Percentiles rank a stretch among this genome's conserved stretches.
These are phyloP conservation scores for Peterozyma toletana DNA, from an alignment of 805 yeast species.

Conservation along the genomic window DNA sequence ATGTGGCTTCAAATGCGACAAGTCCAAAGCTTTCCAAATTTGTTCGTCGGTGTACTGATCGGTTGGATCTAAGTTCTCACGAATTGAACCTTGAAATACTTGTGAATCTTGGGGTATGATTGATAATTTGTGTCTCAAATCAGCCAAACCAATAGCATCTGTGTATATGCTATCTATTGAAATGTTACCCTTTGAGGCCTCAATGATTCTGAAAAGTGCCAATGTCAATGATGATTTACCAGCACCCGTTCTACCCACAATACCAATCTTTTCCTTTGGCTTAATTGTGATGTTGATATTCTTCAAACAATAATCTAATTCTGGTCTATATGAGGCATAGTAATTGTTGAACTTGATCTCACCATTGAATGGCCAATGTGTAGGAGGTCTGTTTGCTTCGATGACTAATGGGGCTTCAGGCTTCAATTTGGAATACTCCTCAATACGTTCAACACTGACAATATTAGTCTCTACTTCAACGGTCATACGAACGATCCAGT, in stretches of 20 bases:
- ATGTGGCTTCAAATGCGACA: constrained; percentile 62
- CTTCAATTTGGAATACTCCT: constrained; percentile 63
- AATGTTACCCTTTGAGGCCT: constrained; percentile 56
- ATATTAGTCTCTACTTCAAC: constrained; percentile 91
- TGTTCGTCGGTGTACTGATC: constrained; percentile 49
- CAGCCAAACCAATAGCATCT: constrained; percentile 53
- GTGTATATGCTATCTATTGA: constrained; percentile 58
- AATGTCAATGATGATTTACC: constrained; percentile 73
- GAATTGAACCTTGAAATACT: constrained; percentile 67
- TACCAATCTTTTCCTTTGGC: constrained; percentile 72
- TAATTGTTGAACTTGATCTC: constrained; percentile 52
- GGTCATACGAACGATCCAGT: constrained; percentile 92
- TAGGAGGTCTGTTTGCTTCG: constrained; percentile 55
- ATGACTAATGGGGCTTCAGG: constrained; percentile 72
- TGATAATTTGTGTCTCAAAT: constrained; percentile 58
- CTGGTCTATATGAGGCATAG: constrained; percentile 65
- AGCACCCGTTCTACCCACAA: constrained; percentile 87
- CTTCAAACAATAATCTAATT: constrained; percentile 61
- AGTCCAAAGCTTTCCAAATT: constrained; percentile 63
- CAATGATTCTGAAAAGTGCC: constrained; percentile 70
- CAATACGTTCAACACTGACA: constrained; percentile 83
- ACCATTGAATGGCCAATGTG: constrained; percentile 59
- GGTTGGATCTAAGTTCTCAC: constrained; percentile 76
- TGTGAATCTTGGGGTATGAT: constrained; percentile 85
- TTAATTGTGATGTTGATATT: constrained; percentile 48